phyloP scores from a whole-genome alignment of 2,329 filamentous ascomycete species.

The Penicillium vulpinum region DNA sequence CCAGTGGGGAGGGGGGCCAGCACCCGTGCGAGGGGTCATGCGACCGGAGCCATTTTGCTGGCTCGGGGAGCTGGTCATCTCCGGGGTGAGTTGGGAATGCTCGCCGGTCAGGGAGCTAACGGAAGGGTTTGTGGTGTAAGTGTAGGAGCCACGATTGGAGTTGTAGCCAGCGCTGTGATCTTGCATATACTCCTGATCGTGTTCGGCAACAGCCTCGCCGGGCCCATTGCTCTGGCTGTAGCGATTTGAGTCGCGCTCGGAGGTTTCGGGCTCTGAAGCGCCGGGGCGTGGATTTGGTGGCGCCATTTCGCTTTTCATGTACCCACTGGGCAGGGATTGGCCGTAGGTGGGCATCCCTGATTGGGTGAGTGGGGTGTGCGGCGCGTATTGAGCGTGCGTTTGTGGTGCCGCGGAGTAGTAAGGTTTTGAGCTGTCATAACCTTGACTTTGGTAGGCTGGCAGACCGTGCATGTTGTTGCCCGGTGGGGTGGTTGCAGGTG shows the following conservation, averaged over 20 bases:
- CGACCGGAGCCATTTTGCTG: conserved; percentile 80
- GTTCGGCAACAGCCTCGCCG: conserved; percentile 69
- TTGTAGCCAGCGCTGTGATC: conserved; percentile 72
- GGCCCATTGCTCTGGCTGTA: conserved; percentile 59
- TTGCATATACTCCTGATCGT: conserved; percentile 79
- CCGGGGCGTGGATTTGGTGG: conserved; percentile 67
- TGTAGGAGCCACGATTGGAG: conserved; percentile 70
- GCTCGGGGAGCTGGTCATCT: conserved; percentile 75
- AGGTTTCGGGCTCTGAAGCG: conserved; percentile 60
- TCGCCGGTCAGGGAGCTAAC: conserved; percentile 69
- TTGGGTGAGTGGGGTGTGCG: conserved; percentile 60
- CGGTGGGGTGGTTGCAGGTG: conserved; percentile 87
- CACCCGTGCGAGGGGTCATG: conserved; percentile 79
- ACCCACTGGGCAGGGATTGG: conserved; percentile 55
- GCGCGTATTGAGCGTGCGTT: conserved; percentile 66
- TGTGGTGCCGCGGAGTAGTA: conserved; percentile 73
- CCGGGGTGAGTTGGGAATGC: conserved; percentile 73
- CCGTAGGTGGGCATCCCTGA: conserved; percentile 70
- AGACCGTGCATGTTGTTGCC: conserved; percentile 74
- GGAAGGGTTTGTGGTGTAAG: conserved; percentile 68
- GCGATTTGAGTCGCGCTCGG: conserved; percentile 69
- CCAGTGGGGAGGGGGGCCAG: conserved; percentile 73
- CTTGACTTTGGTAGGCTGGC: conserved; percentile 70
- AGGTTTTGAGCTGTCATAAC: conserved; percentile 74
- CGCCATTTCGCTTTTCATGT: conserved; percentile 85